Evolutionary conservation across 2,329 filamentous ascomycete genomes (phyloP).

Genomic region (Fusarium tupiense): DNA sequence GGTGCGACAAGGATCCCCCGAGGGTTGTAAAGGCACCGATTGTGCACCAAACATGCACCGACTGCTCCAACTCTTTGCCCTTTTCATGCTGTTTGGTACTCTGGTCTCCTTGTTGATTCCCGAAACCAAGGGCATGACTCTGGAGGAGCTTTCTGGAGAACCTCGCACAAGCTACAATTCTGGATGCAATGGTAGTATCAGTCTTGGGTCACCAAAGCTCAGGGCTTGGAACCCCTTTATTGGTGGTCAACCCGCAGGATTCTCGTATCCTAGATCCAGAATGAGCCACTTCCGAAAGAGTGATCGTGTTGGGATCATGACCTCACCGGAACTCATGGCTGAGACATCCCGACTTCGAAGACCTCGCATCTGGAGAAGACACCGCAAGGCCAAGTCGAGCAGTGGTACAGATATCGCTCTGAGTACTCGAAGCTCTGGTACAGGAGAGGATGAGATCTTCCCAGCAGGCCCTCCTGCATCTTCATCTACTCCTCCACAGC

Average conservation of each 20-base stretch:
- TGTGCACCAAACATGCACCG: slow-evolving; percentile 73
- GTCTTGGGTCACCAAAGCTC: slow-evolving; percentile 45
- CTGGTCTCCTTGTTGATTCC: slow-evolving; percentile 77
- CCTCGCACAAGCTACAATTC: slow-evolving; percentile 67
- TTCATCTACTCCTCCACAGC: slow-evolving; percentile 23
- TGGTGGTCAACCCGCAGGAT: slow-evolving; percentile 63
- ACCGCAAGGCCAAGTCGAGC: slow-evolving; percentile 41
- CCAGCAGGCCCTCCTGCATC: slow-evolving; percentile 26
- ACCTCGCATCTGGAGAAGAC: slow-evolving; percentile 45
- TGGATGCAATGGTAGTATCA: slow-evolving; percentile 61
- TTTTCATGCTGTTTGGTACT: slow-evolving; percentile 81
- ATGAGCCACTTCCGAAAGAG: slow-evolving; percentile 43
- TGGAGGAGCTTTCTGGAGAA: slow-evolving; percentile 77
- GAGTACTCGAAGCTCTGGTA: slow-evolving; percentile 45
- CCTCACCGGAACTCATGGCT: slow-evolving; percentile 52
- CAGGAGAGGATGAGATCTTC: slow-evolving; percentile 39
- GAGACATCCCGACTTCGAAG: slow-evolving; percentile 38
- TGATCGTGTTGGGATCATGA: slow-evolving; percentile 55
- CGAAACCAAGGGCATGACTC: slow-evolving; percentile 78
- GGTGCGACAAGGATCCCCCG: slow-evolving; percentile 64
- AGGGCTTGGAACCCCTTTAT: slow-evolving; percentile 58
- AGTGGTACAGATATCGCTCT: slow-evolving; percentile 48
- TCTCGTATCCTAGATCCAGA: slow-evolving; percentile 55
- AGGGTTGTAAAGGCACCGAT: slow-evolving; percentile 57
- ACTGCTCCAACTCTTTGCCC: slow-evolving; percentile 79